Base-by-base conservation (phyloP, 2,329 filamentous ascomycete genomes). In the Ophiocordyceps unilateralis region DNA sequence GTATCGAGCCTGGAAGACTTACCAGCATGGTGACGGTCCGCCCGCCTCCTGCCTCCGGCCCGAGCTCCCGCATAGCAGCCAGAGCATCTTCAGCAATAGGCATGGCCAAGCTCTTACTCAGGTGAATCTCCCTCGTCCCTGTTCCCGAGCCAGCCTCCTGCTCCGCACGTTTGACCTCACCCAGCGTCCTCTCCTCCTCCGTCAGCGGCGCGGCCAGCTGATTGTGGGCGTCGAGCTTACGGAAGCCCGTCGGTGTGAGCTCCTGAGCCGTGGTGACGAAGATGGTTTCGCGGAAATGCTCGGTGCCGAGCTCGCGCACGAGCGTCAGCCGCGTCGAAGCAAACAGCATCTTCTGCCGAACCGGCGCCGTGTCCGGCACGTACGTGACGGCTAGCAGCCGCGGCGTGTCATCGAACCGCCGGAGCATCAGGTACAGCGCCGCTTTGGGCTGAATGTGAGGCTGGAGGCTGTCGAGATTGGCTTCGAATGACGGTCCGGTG, bases 281-380 rank as follows among this genome's bases (percentile, higher is more conserved):
- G 37, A 89, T 68, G 21, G 75, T 81, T 57, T 88, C 81, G 42
- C 79, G 67, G 61, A 91, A 89, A 53, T 85, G 72, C 58, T 91
- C 83, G 43, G 76, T 74, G 39, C 85, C 84, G 10, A 91, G 68
- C 61, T 89, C 83, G 37, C 83, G 74, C 41, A 81, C 73, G 1
- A 91, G 69, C 0, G 83, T 83, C 51, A 88, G 67, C 10, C 83
- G 74, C 23, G 84, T 88, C 21, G 78, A 75, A 6, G 84, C 83
- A 58, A 89, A 88, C 20, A 91, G 72, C 80, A 85, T 91, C 69
- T 91, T 91, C 58, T 86, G 81, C 34, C 84, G 78, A 44, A 91
- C 83, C 23, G 80, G 81, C 34, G 84, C 84, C 1, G 74, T 57
- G 59, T 89, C 82, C 22, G 84, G 85, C 6, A 91, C 77, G 58